Conservation (phyloP, 2,329 filamentous ascomycete genomes). For the Alternaria angustiovoidea region DNA sequence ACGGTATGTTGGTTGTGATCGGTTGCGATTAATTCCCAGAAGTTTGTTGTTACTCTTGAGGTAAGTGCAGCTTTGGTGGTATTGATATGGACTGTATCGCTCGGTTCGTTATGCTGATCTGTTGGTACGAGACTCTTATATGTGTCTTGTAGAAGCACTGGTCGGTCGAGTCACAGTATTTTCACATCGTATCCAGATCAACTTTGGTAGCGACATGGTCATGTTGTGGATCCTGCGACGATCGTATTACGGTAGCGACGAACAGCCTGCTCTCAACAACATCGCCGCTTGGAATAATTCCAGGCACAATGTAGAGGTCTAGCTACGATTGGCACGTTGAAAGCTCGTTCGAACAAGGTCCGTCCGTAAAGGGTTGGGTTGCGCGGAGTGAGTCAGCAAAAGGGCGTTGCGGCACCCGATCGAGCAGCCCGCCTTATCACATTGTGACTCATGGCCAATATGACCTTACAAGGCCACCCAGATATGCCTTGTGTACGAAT, state of each 20-base stretch:
- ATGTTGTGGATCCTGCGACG: not conserved
- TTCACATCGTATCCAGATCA: too few relatives aligned
- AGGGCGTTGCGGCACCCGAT: not conserved
- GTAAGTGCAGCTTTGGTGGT: too few relatives aligned
- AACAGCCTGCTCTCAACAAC: not conserved
- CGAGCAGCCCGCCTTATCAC: not conserved
- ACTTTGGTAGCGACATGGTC: not conserved
- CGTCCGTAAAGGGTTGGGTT: not conserved
- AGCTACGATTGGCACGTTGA: not conserved
- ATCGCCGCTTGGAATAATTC: not conserved
- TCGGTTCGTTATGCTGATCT: not conserved
- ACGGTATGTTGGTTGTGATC: not conserved
- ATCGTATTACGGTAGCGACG: too few relatives aligned
- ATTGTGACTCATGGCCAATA: not conserved
- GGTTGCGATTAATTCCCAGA: not conserved
- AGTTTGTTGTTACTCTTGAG: not conserved
- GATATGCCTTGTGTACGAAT: not conserved
- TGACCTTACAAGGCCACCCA: not conserved
- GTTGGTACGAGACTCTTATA: not conserved
- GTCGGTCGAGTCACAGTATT: not conserved
- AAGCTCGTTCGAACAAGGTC: not conserved
- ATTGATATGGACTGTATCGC: not conserved
- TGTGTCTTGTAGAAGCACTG: not conserved
- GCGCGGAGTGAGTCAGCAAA: not conserved
- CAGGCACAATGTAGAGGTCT: accelerated